Conservation (phyloP, 2,329 filamentous ascomycete genomes). For the Talaromyces piceae region DNA sequence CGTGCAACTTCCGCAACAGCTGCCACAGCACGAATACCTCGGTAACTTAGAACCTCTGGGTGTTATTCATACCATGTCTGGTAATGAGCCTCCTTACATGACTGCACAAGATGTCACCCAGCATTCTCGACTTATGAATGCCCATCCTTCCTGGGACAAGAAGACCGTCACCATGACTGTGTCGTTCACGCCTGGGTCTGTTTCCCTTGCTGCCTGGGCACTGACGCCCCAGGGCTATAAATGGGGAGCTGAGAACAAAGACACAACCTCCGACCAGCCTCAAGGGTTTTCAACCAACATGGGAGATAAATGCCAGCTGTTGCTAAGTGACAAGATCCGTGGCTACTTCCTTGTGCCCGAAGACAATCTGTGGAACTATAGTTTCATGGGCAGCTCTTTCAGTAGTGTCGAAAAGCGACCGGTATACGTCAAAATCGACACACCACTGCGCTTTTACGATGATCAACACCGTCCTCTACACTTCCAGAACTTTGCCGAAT, state of each 20-base stretch:
- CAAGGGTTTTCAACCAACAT: conserved; percentile 87
- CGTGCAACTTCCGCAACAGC: conserved; percentile 78
- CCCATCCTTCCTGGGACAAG: conserved; percentile 73
- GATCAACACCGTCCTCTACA: conserved; percentile 87
- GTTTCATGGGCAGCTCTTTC: conserved; percentile 91
- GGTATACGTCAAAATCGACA: conserved; percentile 88
- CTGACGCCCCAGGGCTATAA: conserved; percentile 88
- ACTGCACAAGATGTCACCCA: conserved; percentile 89
- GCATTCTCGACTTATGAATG: conserved; percentile 81
- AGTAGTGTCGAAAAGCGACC: conserved; percentile 82
- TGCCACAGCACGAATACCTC: conserved; percentile 89
- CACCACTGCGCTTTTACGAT: conserved; percentile 81
- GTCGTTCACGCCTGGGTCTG: conserved; percentile 91
- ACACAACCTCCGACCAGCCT: conserved; percentile 84
- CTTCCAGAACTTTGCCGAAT: conserved; percentile 94
- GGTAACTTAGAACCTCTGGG: conserved; percentile 81
- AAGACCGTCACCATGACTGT: conserved; percentile 93
- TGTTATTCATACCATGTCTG: conserved; percentile 89
- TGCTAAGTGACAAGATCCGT: conserved; percentile 86
- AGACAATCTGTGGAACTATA: conserved; percentile 90
- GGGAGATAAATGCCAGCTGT: conserved; percentile 89
- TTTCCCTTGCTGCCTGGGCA: conserved; percentile 88
- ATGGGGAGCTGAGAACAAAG: conserved; percentile 95
- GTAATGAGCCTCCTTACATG: conserved; percentile 95
- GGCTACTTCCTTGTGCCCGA: conserved; percentile 97